These are phyloP conservation scores for Phytophthora citricola DNA, from an alignment of 352 stramenopile species.

Conservation along the genomic window DNA sequence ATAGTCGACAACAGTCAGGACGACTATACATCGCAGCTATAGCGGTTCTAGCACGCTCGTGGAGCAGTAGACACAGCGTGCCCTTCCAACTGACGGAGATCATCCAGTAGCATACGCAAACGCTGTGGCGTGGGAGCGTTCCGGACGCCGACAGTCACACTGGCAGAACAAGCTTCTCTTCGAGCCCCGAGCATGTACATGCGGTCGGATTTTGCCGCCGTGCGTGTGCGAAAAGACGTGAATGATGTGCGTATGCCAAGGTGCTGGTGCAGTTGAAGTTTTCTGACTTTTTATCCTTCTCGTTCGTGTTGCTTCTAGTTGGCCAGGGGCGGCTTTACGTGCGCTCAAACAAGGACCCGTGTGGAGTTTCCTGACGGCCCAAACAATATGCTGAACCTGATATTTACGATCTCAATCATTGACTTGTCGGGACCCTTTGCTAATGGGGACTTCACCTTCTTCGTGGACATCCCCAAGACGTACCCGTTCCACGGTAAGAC, in stretches of 20 bases:
- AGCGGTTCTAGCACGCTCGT: background rate
- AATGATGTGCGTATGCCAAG: constrained; percentile 62
- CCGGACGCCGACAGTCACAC: constrained; percentile 10
- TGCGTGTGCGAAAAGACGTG: constrained; percentile 87
- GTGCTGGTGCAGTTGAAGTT: background rate
- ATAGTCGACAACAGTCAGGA: background rate
- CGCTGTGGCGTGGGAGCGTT: background rate
- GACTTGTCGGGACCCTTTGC: constrained; percentile 78
- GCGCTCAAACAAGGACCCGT: constrained; percentile 73
- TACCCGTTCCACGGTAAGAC: constrained; percentile 85
- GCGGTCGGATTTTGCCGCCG: constrained; percentile 77
- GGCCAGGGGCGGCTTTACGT: constrained; percentile 84
- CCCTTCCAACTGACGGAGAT: background rate
- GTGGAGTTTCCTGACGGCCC: constrained; percentile 86
- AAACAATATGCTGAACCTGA: constrained; percentile 82
- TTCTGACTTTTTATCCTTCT: constrained; percentile 12
- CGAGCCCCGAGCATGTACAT: constrained; percentile 57
- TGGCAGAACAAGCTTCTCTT: constrained; percentile 12
- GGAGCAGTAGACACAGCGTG: background rate
- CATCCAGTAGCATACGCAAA: constrained; percentile 1
- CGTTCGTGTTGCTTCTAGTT: constrained; percentile 46
- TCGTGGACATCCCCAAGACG: constrained; percentile 87
- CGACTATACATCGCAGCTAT: constrained; percentile 2
- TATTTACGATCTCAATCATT: constrained; percentile 83
- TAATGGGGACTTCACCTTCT: constrained; percentile 89